A percentile compares a stretch with the other conserved stretches of the same genome.
Evolutionary conservation across 2,329 filamentous ascomycete genomes (phyloP).

Genomic region (Alternaria dauci): DNA sequence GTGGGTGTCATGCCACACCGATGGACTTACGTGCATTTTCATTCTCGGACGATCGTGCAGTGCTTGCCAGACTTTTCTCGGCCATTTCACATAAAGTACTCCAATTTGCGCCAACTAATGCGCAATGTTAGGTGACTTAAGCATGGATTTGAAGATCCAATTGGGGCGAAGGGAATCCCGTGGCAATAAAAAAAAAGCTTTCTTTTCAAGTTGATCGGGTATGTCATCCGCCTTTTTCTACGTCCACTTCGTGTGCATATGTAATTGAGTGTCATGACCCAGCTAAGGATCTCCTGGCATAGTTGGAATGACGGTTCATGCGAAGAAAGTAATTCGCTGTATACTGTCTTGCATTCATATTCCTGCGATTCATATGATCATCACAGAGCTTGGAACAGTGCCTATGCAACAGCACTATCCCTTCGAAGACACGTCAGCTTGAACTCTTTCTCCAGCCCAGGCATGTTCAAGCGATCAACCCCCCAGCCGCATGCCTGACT

Average conservation of each 20-base stretch:
- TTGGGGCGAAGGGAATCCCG: background rate
- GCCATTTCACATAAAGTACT: background rate
- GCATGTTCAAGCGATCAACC: slow-evolving; percentile 34
- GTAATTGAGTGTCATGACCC: rapidly evolving
- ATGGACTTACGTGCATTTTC: background rate
- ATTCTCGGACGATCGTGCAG: too few relatives aligned
- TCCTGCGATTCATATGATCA: background rate
- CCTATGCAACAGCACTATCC: slow-evolving; percentile 6
- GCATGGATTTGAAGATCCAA: background rate
- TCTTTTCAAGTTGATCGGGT: background rate
- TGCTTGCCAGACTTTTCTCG: background rate
- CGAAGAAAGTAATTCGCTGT: background rate
- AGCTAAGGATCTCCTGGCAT: background rate
- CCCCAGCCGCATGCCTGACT: slow-evolving; percentile 39
- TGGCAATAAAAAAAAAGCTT: background rate
- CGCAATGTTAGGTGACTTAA: background rate
- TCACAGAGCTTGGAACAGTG: background rate
- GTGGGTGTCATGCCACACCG: background rate
- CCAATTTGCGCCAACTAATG: background rate
- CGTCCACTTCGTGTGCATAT: background rate
- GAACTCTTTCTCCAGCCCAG: slow-evolving; percentile 34
- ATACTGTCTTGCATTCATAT: background rate
- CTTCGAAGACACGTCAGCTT: slow-evolving; percentile 13
- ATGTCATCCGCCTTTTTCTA: background rate
- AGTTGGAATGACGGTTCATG: background rate